These are phyloP conservation scores for Pseudogymnoascus sp. DNA, from an alignment of 2,329 filamentous ascomycete genomes.

Conservation along the genomic window DNA sequence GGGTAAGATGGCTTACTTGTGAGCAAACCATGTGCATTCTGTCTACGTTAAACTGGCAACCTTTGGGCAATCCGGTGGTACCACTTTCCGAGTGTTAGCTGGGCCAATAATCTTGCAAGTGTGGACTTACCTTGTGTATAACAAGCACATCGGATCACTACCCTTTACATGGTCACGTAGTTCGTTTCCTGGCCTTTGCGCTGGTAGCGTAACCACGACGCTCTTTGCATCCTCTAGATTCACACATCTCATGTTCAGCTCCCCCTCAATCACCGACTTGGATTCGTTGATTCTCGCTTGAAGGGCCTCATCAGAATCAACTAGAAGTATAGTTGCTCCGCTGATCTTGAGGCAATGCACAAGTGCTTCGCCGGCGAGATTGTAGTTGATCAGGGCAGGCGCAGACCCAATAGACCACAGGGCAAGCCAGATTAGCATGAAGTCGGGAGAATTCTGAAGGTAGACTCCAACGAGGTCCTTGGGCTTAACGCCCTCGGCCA, in stretches of 20 bases:
- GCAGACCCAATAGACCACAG: slow-evolving; percentile 57
- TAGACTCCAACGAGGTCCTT: slow-evolving; percentile 57
- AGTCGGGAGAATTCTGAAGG: slow-evolving; percentile 59
- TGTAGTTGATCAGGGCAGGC: slow-evolving; percentile 64
- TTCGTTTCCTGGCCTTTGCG: slow-evolving; percentile 44
- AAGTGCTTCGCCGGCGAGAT: slow-evolving; percentile 53
- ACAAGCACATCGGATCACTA: slow-evolving; percentile 50
- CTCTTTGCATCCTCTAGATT: slow-evolving; percentile 40
- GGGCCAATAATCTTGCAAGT: not conserved
- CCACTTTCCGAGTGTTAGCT: slow-evolving; percentile 37
- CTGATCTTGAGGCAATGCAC: slow-evolving; percentile 56
- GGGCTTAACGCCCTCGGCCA: slow-evolving; percentile 46
- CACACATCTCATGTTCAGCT: slow-evolving; percentile 44
- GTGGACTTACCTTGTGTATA: slow-evolving; percentile 53
- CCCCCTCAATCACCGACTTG: slow-evolving; percentile 38
- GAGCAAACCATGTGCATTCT: slow-evolving; percentile 28
- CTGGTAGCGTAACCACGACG: slow-evolving; percentile 38
- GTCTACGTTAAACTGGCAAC: slow-evolving; percentile 49
- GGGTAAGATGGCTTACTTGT: slow-evolving; percentile 14
- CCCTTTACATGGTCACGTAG: slow-evolving; percentile 43
- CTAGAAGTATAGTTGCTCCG: slow-evolving; percentile 45
- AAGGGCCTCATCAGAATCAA: slow-evolving; percentile 47
- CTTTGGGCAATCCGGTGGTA: slow-evolving; percentile 69
- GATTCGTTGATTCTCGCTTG: slow-evolving; percentile 50
- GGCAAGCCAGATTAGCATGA: slow-evolving; percentile 56